These are phyloP conservation scores for Aureobasidium sp. DNA, from an alignment of 2,329 filamentous ascomycete species.

Conservation along the genomic window DNA sequence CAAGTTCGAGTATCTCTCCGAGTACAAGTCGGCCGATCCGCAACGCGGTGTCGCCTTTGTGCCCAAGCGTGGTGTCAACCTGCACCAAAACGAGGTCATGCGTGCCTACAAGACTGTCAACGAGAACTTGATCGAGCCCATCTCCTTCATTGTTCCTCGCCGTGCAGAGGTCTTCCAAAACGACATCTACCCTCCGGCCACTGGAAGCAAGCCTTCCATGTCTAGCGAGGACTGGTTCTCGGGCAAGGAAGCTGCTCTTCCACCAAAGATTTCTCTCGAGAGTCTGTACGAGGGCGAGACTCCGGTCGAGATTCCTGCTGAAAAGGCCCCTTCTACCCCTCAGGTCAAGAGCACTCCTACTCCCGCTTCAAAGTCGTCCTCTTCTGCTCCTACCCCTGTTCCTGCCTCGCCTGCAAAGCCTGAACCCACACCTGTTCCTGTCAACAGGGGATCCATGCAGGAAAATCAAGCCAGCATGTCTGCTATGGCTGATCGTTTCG, in stretches of 20 bases:
- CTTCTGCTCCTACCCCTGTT: constrained; percentile 23
- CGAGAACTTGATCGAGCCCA: constrained; percentile 87
- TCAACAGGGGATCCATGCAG: constrained; percentile 53
- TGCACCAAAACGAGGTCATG: constrained; percentile 95
- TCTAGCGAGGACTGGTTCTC: constrained; percentile 75
- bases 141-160: constrained; percentile 94
- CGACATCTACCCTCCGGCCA: constrained; percentile 88
- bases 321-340: constrained; percentile 51
- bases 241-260: constrained; percentile 69
- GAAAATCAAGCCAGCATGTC: constrained; percentile 86
- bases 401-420: constrained; percentile 36
- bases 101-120: constrained; percentile 96
- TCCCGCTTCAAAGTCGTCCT: constrained; percentile 15
- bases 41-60: constrained; percentile 92
- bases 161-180: constrained; percentile 93
- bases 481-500: constrained; percentile 76
- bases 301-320: constrained; percentile 66
- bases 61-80: constrained; percentile 88
- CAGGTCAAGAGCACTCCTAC: constrained; percentile 33
- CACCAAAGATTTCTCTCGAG: constrained; percentile 89
- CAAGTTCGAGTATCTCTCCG: constrained; percentile 94
- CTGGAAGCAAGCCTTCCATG: constrained; percentile 72
- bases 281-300: constrained; percentile 81
- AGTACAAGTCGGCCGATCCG: constrained; percentile 94
- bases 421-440: constrained; percentile 43